Evolutionary conservation across 345 rosid genomes (phyloP), one percentile per base, ranked within the genome.

Genomic region (Crucihimalaya himalaica): DNA sequence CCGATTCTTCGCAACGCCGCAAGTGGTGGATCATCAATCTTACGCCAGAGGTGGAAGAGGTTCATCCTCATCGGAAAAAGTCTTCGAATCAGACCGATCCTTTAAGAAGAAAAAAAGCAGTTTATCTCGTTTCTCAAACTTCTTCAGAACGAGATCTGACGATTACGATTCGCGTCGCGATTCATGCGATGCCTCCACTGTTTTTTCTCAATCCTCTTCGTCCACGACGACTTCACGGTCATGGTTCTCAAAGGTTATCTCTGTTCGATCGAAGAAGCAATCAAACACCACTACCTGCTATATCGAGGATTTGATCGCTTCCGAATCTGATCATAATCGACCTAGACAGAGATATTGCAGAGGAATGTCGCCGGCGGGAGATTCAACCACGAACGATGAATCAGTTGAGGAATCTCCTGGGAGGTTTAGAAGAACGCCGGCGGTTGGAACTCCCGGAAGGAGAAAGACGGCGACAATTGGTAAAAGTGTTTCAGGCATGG

Each of bases 351-450:
- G 76, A 50, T 31, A 59, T 47, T 81, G 84, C 59, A 89, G 89
- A 43, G 97, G 97, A 80, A 87, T 94, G 93, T 94, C 98, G 23
- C 98, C 96, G 8, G 86, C 79, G 43, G 54, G 77, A 19, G 83
- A 75, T 15, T 21, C 37, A 20, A 74, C 83, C 32, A 50, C 47
- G 31, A 71, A 7, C 0, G 85, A 79, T 32, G 86, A 81, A 43
- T 76, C 86, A 42, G 63, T 82, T 19, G 91, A 85, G 42, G 83
- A 68, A 14, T 75, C 87, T 0, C 86, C 83, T 42, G 82, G 52
- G 80, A 86, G 81, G 59, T 79, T 76, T 74, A 73, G 52, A 54
- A 47, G 81, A 5, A 75, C 85, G 18, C 67, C 78, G 32, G 62
- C 74, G 69, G 80, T 83, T 19, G 76, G 66, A 72, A 84, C 81